Evolutionary conservation across 306 rosid species (phyloP).

Genomic region (Malus orientalis): DNA sequence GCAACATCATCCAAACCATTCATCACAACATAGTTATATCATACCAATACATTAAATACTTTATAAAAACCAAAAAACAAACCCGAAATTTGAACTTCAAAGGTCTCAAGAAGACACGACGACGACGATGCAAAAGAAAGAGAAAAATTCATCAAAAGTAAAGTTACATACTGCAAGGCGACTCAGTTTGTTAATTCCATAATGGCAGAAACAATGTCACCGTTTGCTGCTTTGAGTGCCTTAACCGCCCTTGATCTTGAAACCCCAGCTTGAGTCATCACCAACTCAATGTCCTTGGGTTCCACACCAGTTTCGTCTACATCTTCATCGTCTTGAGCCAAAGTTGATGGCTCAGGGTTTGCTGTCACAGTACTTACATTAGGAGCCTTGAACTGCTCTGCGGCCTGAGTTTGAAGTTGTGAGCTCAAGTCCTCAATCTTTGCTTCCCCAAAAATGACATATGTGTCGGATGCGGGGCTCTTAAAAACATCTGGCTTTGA

Average conservation of each 20-base stretch:
- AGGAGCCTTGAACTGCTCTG: constrained; percentile 92
- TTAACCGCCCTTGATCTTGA: constrained; percentile 66
- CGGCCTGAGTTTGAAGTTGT: constrained; percentile 78
- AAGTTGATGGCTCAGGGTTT: constrained; percentile 51
- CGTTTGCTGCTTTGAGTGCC: constrained; percentile 59
- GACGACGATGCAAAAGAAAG: not conserved
- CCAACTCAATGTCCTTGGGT: constrained; percentile 77
- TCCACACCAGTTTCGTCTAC: constrained; percentile 76
- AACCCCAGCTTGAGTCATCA: constrained; percentile 87
- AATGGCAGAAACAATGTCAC: constrained; percentile 80
- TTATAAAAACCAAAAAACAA: not conserved
- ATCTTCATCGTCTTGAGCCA: constrained; percentile 65
- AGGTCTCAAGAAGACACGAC: not conserved
- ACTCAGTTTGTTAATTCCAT: constrained; percentile 76
- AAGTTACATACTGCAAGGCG: not conserved
- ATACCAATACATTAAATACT: not conserved
- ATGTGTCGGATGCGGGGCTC: constrained; percentile 82
- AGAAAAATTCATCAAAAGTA: not conserved
- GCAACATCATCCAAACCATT: not conserved
- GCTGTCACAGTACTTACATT: constrained; percentile 39
- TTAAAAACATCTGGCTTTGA: constrained; percentile 86
- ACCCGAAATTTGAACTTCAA: not conserved
- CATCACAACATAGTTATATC: not conserved
- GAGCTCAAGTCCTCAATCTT: constrained; percentile 88
- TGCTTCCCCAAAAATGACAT: constrained; percentile 78